Percentiles rank a stretch among this genome's conserved stretches.
phyloP scores from a whole-genome alignment of 2,329 filamentous ascomycete species.

The Penicillium sp. region DNA sequence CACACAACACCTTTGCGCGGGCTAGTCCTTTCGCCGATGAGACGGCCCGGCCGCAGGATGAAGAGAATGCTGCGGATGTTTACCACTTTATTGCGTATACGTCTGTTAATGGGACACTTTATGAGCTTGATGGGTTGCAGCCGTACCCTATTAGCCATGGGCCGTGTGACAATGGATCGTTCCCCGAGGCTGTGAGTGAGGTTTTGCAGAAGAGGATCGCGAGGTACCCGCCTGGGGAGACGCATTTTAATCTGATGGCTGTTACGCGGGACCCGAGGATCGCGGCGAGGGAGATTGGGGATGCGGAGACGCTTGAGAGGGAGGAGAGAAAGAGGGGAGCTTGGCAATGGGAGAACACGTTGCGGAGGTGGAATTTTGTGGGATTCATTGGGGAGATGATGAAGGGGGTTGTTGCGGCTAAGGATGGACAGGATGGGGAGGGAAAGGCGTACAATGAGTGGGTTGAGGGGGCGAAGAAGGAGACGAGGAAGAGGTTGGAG shows the following conservation, averaged over 20 bases:
- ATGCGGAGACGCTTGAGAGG: constrained; percentile 71
- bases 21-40: constrained; percentile 92
- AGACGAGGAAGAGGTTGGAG: constrained; percentile 44
- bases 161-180: constrained; percentile 66
- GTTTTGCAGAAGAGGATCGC: constrained; percentile 82
- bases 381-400: constrained; percentile 89
- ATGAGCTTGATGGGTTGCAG: constrained; percentile 94
- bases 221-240: constrained; percentile 83
- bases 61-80: constrained; percentile 71
- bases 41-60: constrained; percentile 70
- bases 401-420: constrained; percentile 77
- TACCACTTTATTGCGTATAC: constrained; percentile 99
- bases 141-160: constrained; percentile 91
- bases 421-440: constrained; percentile 64
- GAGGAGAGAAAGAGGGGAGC: constrained; percentile 81
- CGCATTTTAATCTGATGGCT: constrained; percentile 92
- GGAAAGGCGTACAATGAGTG: constrained; percentile 69
- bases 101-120: constrained; percentile 73
- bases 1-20: constrained; percentile 87
- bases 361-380: constrained; percentile 92
- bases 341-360: constrained; percentile 94
- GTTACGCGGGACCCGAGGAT: constrained; percentile 83
- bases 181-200: constrained; percentile 79
- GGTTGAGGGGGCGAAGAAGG: constrained; percentile 67
- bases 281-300: constrained; percentile 77